Evolutionary conservation across 1,284 basidiomycete genomes (phyloP), one percentile per base, ranked within the genome.

Genomic region (Gymnopus androsaceus): DNA sequence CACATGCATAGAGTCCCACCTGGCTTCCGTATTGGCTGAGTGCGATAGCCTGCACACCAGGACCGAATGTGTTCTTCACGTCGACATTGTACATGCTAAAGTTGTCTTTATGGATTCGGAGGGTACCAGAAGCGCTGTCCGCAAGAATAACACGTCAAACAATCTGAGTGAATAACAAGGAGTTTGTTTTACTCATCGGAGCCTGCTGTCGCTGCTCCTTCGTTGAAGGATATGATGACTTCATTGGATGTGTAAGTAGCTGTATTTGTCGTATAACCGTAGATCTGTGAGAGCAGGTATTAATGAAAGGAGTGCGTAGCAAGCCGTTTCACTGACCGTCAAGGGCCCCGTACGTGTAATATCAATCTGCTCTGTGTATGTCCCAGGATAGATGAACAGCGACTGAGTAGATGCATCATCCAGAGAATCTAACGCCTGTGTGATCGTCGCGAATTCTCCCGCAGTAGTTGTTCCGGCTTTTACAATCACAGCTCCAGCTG

Each of bases 51-150:
- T 83, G 81, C 3, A 71, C 69, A 21, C 77, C 79, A n/a, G 67
- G 60, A 1, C 81, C 82, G 57, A 74, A 80, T 0, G 75, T 79
- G 63, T 84, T 84, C 51, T 73, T 75, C 37, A 84, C 75, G 59
- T 84, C 77, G 42, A 83, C 72, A 57, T 83, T 83, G 65, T 83
- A 84, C 69, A 83, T 71, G 51, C 70, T 72, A 60, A 83, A 80
- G 57, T 79, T 69, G 57, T 79, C 65, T 55, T 77, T 78, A 65
- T 83, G 78, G 31, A 83, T 70, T 33, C 80, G 76, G 27, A 84
- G 66, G 1, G 82, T 83, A 5, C 81, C 81, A 56, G 78, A 79
- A 1, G 76, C 75, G 60, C 83, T 81, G 61, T 84, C 75, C n/a
- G n/a, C n/a, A n/a, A n/a, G n/a, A n/a, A n/a, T n/a, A n/a, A n/a